phyloP scores from a whole-genome alignment of 1,139 yeast species.

The Geotrichum reessii region DNA sequence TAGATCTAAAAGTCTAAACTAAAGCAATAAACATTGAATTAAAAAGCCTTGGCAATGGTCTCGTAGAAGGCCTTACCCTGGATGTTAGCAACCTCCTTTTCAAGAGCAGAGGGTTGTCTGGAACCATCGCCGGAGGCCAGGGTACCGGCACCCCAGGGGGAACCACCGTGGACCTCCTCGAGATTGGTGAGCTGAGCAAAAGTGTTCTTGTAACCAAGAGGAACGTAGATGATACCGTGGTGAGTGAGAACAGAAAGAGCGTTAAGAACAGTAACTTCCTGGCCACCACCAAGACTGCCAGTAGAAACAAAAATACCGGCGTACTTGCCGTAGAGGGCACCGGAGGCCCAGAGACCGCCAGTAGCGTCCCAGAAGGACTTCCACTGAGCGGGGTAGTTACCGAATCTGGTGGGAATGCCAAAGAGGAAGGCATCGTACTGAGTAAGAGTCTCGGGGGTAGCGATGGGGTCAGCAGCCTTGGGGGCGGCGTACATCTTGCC shows the following conservation, averaged over 20 bases:
- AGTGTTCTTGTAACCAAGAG: conserved; percentile 63
- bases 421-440: conserved; percentile 65
- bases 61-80: conserved; percentile 57
- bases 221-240: conserved; percentile 50
- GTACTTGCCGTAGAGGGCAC: conserved; percentile 62
- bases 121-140: conserved; percentile 70
- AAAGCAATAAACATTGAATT: background rate
- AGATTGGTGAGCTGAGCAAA: conserved; percentile 52
- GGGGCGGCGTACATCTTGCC: conserved; percentile 51
- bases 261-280: conserved; percentile 60
- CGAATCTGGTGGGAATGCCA: conserved; percentile 75
- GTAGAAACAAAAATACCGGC: conserved; percentile 70
- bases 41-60: conserved; percentile 19
- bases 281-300: conserved; percentile 76
- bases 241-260: conserved; percentile 56
- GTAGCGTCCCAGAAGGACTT: conserved; percentile 70
- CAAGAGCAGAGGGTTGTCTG: conserved; percentile 56
- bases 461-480: conserved; percentile 57
- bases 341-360: conserved; percentile 70
- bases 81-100: conserved; percentile 51
- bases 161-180: conserved; percentile 66
- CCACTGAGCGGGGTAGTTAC: conserved; percentile 71
- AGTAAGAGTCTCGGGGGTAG: conserved; percentile 49
- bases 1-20: background rate
- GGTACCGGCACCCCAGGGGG: conserved; percentile 81